Evolutionary conservation across 2,329 filamentous ascomycete species (phyloP).

Genomic region (Aspergillus sp.): DNA sequence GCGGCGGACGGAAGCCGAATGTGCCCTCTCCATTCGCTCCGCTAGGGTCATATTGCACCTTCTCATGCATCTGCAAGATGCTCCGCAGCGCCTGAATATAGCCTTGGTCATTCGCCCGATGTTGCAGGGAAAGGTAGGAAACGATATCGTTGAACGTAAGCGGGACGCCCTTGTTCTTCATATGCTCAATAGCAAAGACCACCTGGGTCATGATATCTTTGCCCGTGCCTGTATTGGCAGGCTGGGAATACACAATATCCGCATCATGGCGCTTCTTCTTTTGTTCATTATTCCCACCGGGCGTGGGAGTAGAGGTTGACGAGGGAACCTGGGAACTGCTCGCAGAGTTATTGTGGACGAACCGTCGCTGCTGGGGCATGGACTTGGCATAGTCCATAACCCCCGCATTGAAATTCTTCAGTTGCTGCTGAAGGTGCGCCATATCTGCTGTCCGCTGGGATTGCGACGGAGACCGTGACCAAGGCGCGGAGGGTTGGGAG

Average conservation of each 20-base stretch:
- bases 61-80: conserved; percentile 66
- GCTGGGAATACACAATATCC: conserved; percentile 69
- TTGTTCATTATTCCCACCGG: conserved; percentile 34
- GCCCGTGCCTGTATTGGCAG: conserved; percentile 72
- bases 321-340: conserved; percentile 55
- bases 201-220: conserved; percentile 83
- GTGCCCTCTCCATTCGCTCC: conserved; percentile 68
- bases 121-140: conserved; percentile 72
- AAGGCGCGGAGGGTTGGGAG: neutral
- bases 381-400: conserved; percentile 65
- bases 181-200: conserved; percentile 79
- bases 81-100: conserved; percentile 64
- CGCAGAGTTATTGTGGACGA: conserved; percentile 58
- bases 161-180: conserved; percentile 68
- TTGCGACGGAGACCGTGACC: neutral
- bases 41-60: conserved; percentile 57
- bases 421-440: conserved; percentile 67
- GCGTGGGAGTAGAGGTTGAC: conserved; percentile 33
- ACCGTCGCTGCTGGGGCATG: conserved; percentile 53
- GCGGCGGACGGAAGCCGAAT: conserved; percentile 82
- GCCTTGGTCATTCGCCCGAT: conserved; percentile 57
- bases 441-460: conserved; percentile 40
- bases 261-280: conserved; percentile 63
- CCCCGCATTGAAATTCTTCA: conserved; percentile 61
- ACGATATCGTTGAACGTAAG: conserved; percentile 75